These are phyloP conservation scores for Rhynchospora pubera DNA, from an alignment of 176 grass and related monocot genomes.

Conservation along the genomic window DNA sequence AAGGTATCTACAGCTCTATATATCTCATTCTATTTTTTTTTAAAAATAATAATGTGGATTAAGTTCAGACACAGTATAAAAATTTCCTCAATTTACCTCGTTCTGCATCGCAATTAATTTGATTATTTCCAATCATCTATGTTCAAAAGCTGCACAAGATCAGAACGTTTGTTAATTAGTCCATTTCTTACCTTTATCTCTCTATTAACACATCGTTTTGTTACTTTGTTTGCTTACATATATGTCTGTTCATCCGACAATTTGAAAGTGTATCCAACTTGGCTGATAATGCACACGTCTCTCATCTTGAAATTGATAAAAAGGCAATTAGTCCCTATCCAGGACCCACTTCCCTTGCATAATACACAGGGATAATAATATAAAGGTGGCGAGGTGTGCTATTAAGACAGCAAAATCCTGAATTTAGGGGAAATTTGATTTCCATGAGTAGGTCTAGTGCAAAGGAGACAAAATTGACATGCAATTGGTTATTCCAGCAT, in stretches of 20 bases:
- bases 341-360: slow-evolving; percentile 8
- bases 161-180: not conserved
- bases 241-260: not conserved
- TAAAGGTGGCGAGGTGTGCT: slow-evolving; percentile 51
- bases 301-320: slow-evolving; percentile 30
- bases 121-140: not conserved
- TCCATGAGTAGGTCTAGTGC: slow-evolving; percentile 43
- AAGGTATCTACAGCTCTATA: too few species aligned
- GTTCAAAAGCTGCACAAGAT: not conserved
- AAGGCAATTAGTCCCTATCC: slow-evolving; percentile 29
- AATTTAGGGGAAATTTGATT: slow-evolving; percentile 47
- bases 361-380: slow-evolving; percentile 37
- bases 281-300: slow-evolving; percentile 4
- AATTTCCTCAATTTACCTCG: not conserved
- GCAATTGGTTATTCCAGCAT: slow-evolving; percentile 7
- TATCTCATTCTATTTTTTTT: too few species aligned
- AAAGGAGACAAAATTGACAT: slow-evolving; percentile 66
- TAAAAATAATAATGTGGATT: too few species aligned
- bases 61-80: too few species aligned
- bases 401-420: slow-evolving; percentile 70
- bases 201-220: not conserved
- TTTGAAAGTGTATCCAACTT: slow-evolving; percentile 18
- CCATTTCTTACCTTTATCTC: not conserved
- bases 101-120: not conserved
- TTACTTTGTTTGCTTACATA: not conserved